Evolutionary conservation across 1,139 yeast genomes (phyloP).

Genomic region (Magnusiomyces ingens): DNA sequence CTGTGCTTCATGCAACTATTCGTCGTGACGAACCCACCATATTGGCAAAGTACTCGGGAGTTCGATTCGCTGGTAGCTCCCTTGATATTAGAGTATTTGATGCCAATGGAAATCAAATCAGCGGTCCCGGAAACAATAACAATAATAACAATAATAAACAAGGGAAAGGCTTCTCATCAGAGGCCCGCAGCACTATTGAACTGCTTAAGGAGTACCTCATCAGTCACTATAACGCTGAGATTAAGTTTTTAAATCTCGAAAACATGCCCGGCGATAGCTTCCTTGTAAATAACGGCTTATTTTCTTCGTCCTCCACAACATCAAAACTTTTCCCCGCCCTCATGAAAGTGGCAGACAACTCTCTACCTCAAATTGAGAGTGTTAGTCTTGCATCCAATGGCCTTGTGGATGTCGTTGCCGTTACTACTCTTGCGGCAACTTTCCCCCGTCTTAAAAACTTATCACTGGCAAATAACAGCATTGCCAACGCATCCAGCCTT

Average conservation of each 20-base stretch:
- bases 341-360: slow-evolving; percentile 67
- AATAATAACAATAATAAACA: background rate
- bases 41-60: slow-evolving; percentile 61
- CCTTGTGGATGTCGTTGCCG: slow-evolving; percentile 53
- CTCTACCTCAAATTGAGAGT: slow-evolving; percentile 52
- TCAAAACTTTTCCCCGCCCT: slow-evolving; percentile 88
- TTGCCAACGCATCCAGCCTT: slow-evolving; percentile 50
- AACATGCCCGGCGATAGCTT: slow-evolving; percentile 58
- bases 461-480: slow-evolving; percentile 69
- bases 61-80: slow-evolving; percentile 70
- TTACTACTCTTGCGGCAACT: slow-evolving; percentile 62
- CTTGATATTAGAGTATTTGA: slow-evolving; percentile 47
- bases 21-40: slow-evolving; percentile 51
- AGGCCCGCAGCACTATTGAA: slow-evolving; percentile 41
- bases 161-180: slow-evolving; percentile 8
- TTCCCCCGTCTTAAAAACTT: slow-evolving; percentile 73
- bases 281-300: slow-evolving; percentile 57
- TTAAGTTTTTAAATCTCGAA: slow-evolving; percentile 65
- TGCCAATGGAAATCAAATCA: slow-evolving; percentile 16
- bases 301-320: slow-evolving; percentile 49
- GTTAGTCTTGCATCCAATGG: slow-evolving; percentile 70
- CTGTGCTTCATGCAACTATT: slow-evolving; percentile 52
- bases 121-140: background rate
- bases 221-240: slow-evolving; percentile 58
- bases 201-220: slow-evolving; percentile 55